These are phyloP conservation scores for Nannizziopsis arthrosporioides DNA, from an alignment of 2,329 filamentous ascomycete genomes.

Conservation along the genomic window DNA sequence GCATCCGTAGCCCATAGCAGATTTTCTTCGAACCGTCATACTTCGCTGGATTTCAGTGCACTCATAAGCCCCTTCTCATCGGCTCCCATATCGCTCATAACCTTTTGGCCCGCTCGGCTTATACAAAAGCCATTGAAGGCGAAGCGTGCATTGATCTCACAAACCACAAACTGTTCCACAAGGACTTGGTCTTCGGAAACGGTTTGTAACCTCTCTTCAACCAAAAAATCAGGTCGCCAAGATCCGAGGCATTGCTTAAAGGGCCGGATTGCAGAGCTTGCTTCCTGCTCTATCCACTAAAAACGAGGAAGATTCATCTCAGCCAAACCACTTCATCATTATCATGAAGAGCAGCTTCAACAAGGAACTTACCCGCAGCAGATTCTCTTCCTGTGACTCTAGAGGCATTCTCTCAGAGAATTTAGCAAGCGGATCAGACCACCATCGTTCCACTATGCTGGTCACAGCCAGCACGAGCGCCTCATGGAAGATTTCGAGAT, in stretches of 20 bases:
- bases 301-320: background rate
- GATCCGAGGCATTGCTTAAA: conserved; percentile 14
- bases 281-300: conserved; percentile 11
- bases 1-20: background rate
- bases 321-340: background rate
- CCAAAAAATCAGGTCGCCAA: conserved; percentile 18
- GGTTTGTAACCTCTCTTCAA: conserved; percentile 2
- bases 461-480: conserved; percentile 19
- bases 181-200: background rate
- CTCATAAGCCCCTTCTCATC: background rate
- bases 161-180: conserved; percentile 13
- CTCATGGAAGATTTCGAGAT: conserved; percentile 15
- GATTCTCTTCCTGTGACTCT: conserved; percentile 19
- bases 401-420: conserved; percentile 22
- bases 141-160: conserved; percentile 17
- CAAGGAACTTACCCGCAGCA: conserved; percentile 16
- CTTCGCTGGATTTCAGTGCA: conserved; percentile 8
- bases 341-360: background rate
- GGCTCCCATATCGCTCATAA: conserved; percentile 1
- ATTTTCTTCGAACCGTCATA: background rate
- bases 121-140: conserved; percentile 11
- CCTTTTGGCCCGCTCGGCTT: conserved; percentile 1
- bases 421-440: conserved; percentile 17
- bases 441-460: conserved; percentile 24
- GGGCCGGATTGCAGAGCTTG: conserved; percentile 1